phyloP scores from a whole-genome alignment of 345 rosid species.

The Heritiera littoralis region DNA sequence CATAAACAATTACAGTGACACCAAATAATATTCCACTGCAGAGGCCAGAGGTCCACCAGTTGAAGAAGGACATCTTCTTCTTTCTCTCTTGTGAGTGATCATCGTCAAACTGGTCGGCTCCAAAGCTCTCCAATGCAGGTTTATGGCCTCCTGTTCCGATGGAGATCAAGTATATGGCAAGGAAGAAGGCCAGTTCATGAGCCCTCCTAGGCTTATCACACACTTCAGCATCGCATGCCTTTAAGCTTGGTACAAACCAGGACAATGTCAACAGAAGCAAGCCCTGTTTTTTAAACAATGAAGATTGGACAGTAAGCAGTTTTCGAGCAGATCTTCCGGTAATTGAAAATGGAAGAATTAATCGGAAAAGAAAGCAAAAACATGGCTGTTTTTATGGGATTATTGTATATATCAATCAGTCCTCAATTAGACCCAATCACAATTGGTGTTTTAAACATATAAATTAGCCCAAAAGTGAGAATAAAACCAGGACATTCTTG shows the following conservation, averaged over 20 bases:
- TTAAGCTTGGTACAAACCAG: conserved; percentile 69
- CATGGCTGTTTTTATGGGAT: too few species aligned
- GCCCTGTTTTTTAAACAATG: conserved; percentile 47
- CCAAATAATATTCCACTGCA: conserved; percentile 78
- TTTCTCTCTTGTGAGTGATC: conserved; percentile 63
- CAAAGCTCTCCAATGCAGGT: conserved; percentile 91
- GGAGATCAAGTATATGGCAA: conserved; percentile 78
- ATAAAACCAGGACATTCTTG: too few species aligned
- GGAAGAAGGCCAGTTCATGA: conserved; percentile 68
- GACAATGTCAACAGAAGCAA: conserved; percentile 61
- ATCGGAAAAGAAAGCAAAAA: too few species aligned
- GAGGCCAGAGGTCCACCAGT: conserved; percentile 86
- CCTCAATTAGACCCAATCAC: background rate
- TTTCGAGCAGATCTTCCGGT: background rate
- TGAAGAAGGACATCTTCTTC: conserved; percentile 87
- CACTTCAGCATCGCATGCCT: conserved; percentile 50
- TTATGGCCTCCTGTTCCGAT: conserved; percentile 95
- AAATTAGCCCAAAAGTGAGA: background rate
- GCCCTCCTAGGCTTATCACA: conserved; percentile 62
- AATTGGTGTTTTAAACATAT: background rate
- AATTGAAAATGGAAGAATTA: too few species aligned
- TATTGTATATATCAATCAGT: background rate
- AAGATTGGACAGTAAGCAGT: background rate
- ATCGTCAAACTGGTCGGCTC: conserved; percentile 95
- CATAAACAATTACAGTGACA: conserved; percentile 65